Evolutionary conservation across 345 rosid species (phyloP), one percentile per base, ranked within the genome.

Genomic region (Isatis tinctoria): DNA sequence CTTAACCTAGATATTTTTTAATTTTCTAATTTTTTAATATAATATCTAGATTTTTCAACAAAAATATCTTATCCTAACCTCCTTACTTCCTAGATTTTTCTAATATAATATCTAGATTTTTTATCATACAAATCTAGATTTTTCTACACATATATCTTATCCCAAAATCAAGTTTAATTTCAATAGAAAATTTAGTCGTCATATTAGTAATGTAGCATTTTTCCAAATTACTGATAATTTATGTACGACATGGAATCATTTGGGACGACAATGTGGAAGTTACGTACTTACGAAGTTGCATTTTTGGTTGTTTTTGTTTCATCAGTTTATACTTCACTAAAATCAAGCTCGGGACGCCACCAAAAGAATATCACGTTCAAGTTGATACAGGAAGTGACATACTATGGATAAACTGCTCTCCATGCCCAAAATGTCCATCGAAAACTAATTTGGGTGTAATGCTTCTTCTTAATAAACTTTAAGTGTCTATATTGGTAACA

Each of bases 381-480:
- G 90, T 93, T 60, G 98, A 93, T 53, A 91, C 97, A 9, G 97
- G 98, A 67, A 93, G 97, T 78, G 98, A 93, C 81, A 80, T 87
- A 77, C 81, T 94, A 5, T 94, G 98, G 98, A 88, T 94, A 45
- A 94, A 91, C 71, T 88, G 97, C 39, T 74, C 39, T 18, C 89
- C 79, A 10, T 94, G 98, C 37, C 56, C 61, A 24, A 88, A 74
- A 54, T 94, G 98, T 76, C 98, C 96, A 8, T 53, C 61, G 4
- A 86, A 85, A 81, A 94, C 91, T 26, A 82, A 88, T 27, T 85
- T 91, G 22, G 94, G 90, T 44, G 97, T 91, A 86, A 75, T 65
- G 90, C 32, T 67, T 76, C 69, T 68, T 76, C 43, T 27, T 43
- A 9, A 33, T n/a, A 5, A 2, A 11, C 6, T 22, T 27, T 60